Base-by-base conservation (phyloP, 2,329 filamentous ascomycete species). In the Neonectria sp. region DNA sequence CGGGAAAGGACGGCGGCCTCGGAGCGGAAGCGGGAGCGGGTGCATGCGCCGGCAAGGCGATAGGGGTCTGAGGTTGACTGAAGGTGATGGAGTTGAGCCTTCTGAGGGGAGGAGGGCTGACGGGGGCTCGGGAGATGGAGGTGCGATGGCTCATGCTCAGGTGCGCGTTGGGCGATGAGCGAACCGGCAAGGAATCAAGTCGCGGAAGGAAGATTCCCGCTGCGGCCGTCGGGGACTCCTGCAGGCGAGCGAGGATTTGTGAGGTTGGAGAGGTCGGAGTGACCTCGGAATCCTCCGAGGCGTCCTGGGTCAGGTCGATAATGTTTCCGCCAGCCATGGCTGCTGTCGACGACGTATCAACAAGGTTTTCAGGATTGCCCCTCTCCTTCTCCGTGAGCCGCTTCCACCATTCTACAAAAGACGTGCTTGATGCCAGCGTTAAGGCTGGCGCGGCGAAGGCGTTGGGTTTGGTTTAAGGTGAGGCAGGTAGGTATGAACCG, bases 51-150 rank as follows among this genome's bases (percentile, higher is more conserved):
- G 45, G 43, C 25, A 46, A 13, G 25, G 27, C 45, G 29, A 55
- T 40, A 17, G 59, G 43, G 27, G n/a, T 59, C 27, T 46, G 37
- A 37, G 49, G 24, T 15, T 31, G 31, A 45, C 45, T 56, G 25
- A 62, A 29, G 59, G 52, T 68, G 59, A 48, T 62, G 40, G 58
- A 40, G 27, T 51, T 51, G 27, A 69, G 59, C 61, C 77, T 73
- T 60, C 73, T 75, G 48, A 77, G 58, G 3, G 69, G 75, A 27
- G 76, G 76, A 13, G 79, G 78, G 66, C 76, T 81, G 61, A 77
- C 74, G 59, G 74, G 71, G 37, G 55, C 57, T 40, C 68, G 55
- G 53, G 46, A 63, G 51, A 65, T 62, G 51, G 21, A 61, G 13
- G 67, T 48, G 69, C 58, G 48, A 46, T 17, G 15, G 37, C 37